Evolutionary conservation across 2,329 filamentous ascomycete genomes (phyloP), one percentile per base, ranked within the genome.

Genomic region (Stenocarpella maydis): DNA sequence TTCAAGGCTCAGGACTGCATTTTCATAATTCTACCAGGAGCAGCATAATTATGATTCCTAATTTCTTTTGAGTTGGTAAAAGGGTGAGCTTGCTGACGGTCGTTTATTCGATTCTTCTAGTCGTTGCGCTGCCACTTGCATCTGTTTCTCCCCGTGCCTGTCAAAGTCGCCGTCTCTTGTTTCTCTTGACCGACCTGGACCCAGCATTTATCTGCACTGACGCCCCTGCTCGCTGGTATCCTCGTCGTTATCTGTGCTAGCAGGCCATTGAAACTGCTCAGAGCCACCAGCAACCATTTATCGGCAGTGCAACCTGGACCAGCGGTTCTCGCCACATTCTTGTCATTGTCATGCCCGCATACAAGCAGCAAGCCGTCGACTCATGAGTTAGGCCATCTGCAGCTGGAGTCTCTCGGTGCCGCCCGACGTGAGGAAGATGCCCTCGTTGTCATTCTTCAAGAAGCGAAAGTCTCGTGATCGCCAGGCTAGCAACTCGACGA

Each of bases 331-430:
- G 58, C 58, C 41, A 63, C 58, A 49, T 14, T 49, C 28, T n/a
- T 63, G 41, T 37, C 28, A 49, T 19, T 49, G 43, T 34, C 58
- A 63, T 63, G 58, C 58, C 43, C 58, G 24, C n/a, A 37, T 19
- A 49, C 26, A 37, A 49, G 43, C 58, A 63, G 58, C 28, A 45
- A 37, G 58, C 19, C n/a, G n/a, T n/a, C 58, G 43, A 63, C 31
- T 63, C 26, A 63, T 49, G 58, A 63, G 37, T 63, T 63, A 63
- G 58, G 58, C 58, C 58, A 63, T 37, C 58, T 24, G 58, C 58
- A 26, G 8, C 28, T 24, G 31, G 28, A 49, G 43, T 15, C 58
- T 49, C n/a, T 24, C 58, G 43, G 58, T 49, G 43, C 58, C 43
- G 58, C 43, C 58, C 43, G 58, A 34, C 41, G 28, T 19, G 24